Evolutionary conservation across 345 rosid genomes (phyloP).

Genomic region (Aquilaria yunnanensis): DNA sequence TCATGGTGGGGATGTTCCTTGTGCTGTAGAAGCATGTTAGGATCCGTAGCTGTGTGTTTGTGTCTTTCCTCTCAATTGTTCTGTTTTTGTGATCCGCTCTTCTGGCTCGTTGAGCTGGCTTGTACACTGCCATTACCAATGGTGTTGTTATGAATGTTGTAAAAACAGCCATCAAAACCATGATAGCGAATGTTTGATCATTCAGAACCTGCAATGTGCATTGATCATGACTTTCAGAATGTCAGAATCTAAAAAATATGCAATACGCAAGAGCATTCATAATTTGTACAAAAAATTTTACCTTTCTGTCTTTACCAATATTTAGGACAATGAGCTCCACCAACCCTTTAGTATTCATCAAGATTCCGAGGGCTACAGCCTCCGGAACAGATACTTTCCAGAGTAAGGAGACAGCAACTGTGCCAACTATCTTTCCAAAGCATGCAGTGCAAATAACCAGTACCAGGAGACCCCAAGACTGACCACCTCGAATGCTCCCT

Average conservation of each 20-base stretch:
- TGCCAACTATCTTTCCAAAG: constrained; percentile 67
- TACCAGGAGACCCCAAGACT: constrained; percentile 69
- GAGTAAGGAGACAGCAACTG: constrained; percentile 40
- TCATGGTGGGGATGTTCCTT: constrained; percentile 49
- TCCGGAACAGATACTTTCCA: constrained; percentile 48
- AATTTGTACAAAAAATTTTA: constrained; percentile 4
- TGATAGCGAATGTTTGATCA: constrained; percentile 72
- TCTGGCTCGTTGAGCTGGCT: constrained; percentile 38
- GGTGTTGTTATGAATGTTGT: constrained; percentile 83
- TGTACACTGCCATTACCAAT: constrained; percentile 50
- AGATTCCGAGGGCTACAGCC: constrained; percentile 52
- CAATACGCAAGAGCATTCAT: background rate
- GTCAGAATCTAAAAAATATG: background rate
- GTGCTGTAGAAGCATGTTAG: constrained; percentile 53
- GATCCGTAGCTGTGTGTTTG: constrained; percentile 40
- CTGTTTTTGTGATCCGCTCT: constrained; percentile 41
- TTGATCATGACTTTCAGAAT: background rate
- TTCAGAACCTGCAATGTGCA: constrained; percentile 49
- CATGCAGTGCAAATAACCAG: constrained; percentile 63
- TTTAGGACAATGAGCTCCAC: constrained; percentile 90
- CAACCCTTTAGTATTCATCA: constrained; percentile 83
- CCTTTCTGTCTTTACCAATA: constrained; percentile 76
- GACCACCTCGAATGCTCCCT: constrained; percentile 46
- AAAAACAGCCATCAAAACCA: constrained; percentile 79
- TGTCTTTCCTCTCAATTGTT: constrained; percentile 34